A percentile compares a stretch with the other conserved stretches of the same genome.
Evolutionary conservation across 345 rosid genomes (phyloP).

Genomic region (Adansonia digitata): DNA sequence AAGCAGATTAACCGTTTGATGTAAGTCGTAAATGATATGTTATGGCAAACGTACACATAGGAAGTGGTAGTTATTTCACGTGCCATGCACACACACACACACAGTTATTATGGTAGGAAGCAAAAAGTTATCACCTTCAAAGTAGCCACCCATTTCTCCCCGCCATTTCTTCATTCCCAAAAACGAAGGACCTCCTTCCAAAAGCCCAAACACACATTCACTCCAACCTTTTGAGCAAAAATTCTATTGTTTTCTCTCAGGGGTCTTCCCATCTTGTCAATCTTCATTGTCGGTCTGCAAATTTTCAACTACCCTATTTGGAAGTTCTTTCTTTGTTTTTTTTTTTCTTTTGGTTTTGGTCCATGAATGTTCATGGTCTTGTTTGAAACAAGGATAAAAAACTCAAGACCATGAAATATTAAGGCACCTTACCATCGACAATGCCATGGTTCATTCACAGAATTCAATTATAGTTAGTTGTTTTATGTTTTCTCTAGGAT

Average conservation of each 20-base stretch:
- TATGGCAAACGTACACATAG: not conserved
- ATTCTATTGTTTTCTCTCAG: not conserved
- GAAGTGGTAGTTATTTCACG: slow-evolving; percentile 4
- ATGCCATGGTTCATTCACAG: slow-evolving; percentile 29
- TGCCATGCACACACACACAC: not conserved
- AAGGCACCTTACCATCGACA: not conserved
- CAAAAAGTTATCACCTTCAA: not conserved
- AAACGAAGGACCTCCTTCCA: slow-evolving; percentile 8
- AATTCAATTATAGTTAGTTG: slow-evolving; percentile 13
- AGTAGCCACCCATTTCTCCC: slow-evolving; percentile 14
- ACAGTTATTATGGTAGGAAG: not conserved
- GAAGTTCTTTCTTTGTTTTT: not conserved
- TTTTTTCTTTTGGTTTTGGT: not conserved
- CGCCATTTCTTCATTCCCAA: slow-evolving; percentile 13
- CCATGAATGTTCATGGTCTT: slow-evolving; percentile 12
- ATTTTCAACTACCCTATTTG: not conserved
- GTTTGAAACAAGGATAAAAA: slow-evolving; percentile 1
- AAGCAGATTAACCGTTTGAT: slow-evolving; percentile 1
- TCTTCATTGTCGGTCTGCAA: slow-evolving; percentile 6
- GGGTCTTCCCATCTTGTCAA: not conserved
- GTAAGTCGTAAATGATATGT: not conserved
- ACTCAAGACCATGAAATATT: slow-evolving; percentile 10
- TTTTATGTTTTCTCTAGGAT: slow-evolving; percentile 17
- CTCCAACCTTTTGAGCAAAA: slow-evolving; percentile 11
- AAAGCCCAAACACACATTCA: not conserved